Conservation (phyloP, 371 early-diverging fungal species). For the Haplosporangium sp. region DNA sequence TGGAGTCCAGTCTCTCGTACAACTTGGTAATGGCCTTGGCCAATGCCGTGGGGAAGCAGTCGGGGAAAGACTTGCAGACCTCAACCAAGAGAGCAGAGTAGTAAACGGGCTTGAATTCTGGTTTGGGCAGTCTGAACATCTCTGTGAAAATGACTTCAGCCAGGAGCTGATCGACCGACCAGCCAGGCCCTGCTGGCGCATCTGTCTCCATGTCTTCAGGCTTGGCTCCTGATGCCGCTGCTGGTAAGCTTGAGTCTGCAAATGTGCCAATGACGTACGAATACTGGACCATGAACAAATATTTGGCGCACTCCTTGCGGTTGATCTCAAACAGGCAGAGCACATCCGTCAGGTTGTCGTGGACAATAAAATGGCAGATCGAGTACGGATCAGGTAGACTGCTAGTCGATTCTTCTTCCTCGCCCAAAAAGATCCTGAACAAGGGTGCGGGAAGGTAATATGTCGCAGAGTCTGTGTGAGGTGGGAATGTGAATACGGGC, state of each 20-base stretch:
- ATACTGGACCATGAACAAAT: conserved; percentile 69
- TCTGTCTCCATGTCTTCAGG: conserved; percentile 38
- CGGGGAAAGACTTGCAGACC: conserved; percentile 78
- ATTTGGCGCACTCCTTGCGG: conserved; percentile 84
- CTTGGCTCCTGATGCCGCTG: conserved; percentile 25
- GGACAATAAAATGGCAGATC: conserved; percentile 80
- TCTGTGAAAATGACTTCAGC: conserved; percentile 68
- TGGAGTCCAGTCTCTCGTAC: conserved; percentile 70
- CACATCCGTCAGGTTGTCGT: conserved; percentile 83
- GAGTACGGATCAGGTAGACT: conserved; percentile 63
- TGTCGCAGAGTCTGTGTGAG: conserved; percentile 26
- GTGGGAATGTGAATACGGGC: conserved; percentile 62
- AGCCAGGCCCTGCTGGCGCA: conserved; percentile 32
- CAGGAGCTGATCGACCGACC: conserved; percentile 40
- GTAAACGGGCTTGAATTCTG: conserved; percentile 76
- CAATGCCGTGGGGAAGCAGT: conserved; percentile 71
- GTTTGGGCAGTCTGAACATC: conserved; percentile 75
- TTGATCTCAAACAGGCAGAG: conserved; percentile 81
- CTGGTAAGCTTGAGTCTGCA: conserved; percentile 43
- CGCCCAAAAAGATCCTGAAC: conserved; percentile 63
- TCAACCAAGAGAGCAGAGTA: conserved; percentile 87
- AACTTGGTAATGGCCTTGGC: conserved; percentile 65
- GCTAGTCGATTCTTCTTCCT: conserved; percentile 40
- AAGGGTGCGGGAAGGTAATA: conserved; percentile 37
- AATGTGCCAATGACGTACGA: conserved; percentile 69